Evolutionary conservation across 768 basidiomycete species (phyloP), one percentile per base, ranked within the genome.

Genomic region (Suillus luteus): DNA sequence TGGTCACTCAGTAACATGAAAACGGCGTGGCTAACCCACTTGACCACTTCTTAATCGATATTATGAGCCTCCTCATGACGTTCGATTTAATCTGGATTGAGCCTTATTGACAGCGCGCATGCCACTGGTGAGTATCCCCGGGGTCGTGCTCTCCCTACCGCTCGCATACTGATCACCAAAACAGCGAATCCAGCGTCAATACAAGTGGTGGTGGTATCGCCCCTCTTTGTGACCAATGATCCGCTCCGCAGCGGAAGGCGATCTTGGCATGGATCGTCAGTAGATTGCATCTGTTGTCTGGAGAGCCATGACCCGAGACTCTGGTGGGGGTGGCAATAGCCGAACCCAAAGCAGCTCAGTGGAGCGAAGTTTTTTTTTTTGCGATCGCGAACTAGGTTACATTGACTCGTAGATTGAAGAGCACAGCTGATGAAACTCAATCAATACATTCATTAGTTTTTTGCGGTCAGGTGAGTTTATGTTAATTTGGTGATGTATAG

Each of bases 371-470:
- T 24, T 24, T 57, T 24, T 57, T 55, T 38, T 55, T 57, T 49
- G 8, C 10, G 38, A 57, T 57, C 9, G 15, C 15, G 22, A 40
- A 24, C 55, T 24, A 38, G 55, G 15, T 40, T 41, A 5, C 57
- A 27, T 27, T 24, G 38, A 41, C 17, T 41, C 38, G 38, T 40
- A 24, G 22, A 41, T 40, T 38, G 38, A 40, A 27, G 40, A 27
- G 38, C 57, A 27, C 57, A 58, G 38, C 57, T 27, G 57, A 41
- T 24, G 38, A 40, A 58, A 40, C 57, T 58, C 38, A 41, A 58
- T 58, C 11, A 17, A 54, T n/a, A 54, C 24, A 27, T 58, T 24
- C 37, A 11, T 40, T 9, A 14, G 37, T 40, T 17, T 40, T 27
- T 10, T 24, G 15, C 17, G 22, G 57, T 58, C 38, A 58, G 38